Evolutionary conservation across 139 green algal genomes (phyloP).

Genomic region (Pseudopediastrum boryanum): DNA sequence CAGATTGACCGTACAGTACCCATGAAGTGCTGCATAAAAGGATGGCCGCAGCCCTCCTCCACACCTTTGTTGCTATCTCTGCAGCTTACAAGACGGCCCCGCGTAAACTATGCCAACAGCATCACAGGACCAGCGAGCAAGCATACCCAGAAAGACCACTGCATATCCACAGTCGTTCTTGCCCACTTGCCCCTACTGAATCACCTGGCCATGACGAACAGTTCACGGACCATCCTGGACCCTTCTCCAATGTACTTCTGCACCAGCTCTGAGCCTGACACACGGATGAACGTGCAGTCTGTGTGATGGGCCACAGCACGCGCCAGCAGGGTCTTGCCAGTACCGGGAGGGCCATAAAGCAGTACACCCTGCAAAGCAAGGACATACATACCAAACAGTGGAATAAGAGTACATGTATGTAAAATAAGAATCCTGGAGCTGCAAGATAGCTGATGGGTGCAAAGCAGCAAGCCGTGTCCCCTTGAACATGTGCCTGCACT

Average conservation of each 20-base stretch:
- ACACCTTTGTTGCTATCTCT: no score
- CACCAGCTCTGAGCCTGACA: slow-evolving; percentile 96
- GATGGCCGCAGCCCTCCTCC: no score
- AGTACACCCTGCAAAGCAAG: slow-evolving; percentile 73
- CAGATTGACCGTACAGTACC: no score
- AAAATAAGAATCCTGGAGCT: background rate
- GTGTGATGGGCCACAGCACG: slow-evolving; percentile 99
- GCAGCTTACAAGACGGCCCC: no score
- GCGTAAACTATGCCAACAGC: no score
- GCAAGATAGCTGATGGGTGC: no score
- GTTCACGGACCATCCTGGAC: slow-evolving; percentile 98
- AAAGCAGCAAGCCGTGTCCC: background rate
- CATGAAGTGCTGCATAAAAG: no score
- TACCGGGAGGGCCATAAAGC: slow-evolving; percentile 93
- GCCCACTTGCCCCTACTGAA: background rate
- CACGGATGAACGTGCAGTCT: slow-evolving; percentile 99
- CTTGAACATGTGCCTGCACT: background rate
- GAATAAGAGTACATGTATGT: background rate
- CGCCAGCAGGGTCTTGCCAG: slow-evolving; percentile 68
- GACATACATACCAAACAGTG: background rate
- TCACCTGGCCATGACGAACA: slow-evolving; percentile 98
- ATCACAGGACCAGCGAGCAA: no score
- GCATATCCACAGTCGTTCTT: background rate
- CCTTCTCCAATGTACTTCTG: slow-evolving; percentile 99
- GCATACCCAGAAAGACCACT: no score